Evolutionary conservation across 139 green algal genomes (phyloP), one percentile per base, ranked within the genome.

Genomic region (Auxenochlorella pyrenoidosa): DNA sequence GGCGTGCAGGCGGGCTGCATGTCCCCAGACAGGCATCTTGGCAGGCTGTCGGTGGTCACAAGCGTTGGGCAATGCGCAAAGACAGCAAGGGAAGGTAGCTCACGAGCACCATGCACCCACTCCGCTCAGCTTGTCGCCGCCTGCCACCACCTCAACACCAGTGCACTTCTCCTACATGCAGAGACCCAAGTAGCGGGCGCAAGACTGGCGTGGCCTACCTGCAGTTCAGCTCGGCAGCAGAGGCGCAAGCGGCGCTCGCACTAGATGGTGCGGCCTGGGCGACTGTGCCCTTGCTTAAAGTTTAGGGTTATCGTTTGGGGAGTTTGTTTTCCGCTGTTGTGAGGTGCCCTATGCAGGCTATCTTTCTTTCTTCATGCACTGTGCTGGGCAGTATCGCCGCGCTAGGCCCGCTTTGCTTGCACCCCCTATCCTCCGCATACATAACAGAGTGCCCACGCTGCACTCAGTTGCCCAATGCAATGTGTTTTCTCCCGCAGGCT

Each of bases 191-290:
- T 43, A 86, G 66, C 43, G 82, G 82, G 30, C 41, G 43, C 66
- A 75, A 75, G 59, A 47, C 66, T 4, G 66, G 82, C 5, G 82
- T 86, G 43, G 82, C n/a, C 12, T 79, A 79, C 43, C 65, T 86
- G 32, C 66, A 86, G 82, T 86, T 71, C 34, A 32, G 36, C 51
- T 36, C 44, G 19, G 85, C 66, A 13, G 58, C 36, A 22, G 32
- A 85, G 68, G 75, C 85, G 66, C 72, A 84, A 47, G 41, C 78
- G 36, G 85, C 85, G 54, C 79, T 89, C 22, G 79, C 47, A 22
- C 66, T 89, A 28, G 59, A 85, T 28, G 82, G 82, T 86, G 66
- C n/a, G 82, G 24, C 2, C 16, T 18, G 59, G 47, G 8, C 12
- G 47, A 12, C 12, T 63, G 54, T 24, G 15, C 15, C 10, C 18